Evolutionary conservation across 2,329 filamentous ascomycete species (phyloP), one percentile per base, ranked within the genome.

Genomic region (Chrysoporthe deuterocubensis): DNA sequence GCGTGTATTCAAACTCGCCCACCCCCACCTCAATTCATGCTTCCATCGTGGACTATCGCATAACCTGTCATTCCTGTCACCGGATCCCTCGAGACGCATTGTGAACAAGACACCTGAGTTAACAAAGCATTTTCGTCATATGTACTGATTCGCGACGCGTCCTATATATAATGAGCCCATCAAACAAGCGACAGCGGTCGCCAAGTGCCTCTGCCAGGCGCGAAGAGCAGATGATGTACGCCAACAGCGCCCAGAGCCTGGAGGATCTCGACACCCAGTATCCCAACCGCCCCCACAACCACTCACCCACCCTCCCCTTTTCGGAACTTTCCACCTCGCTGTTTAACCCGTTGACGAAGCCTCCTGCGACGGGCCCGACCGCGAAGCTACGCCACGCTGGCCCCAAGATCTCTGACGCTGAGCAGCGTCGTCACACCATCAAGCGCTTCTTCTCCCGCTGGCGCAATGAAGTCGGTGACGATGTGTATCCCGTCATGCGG

Each of bases 401-500:
- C 0, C 86, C 87, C 0, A 88, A 86, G 64, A 81, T 88, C 9
- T 90, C 89, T 3, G 90, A 93, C 0, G 89, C 95, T 72, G 94
- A 97, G 76, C 87, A 91, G 70, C 89, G 93, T 48, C 87, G 91
- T 0, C 88, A 89, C 73, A 92, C 97, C 72, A 93, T 99, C 71
- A 88, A 94, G 66, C 85, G 90, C 8, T 99, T 97, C 81, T 93
- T 99, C 72, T 86, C 87, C 16, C 86, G 89, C 77, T 99, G 96
- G 96, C 88, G 94, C 50, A 88, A 89, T 66, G 90, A 97, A 70
- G 94, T 97, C 32, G 96, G 96, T 37, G 83, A 93, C 73, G 96
- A 99, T 78, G 92, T 99, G 74, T 98, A 96, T 76, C 96, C 96
- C 0, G 95, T 93, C 1, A 87, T 99, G 78, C 90, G 96, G 26